Conservation (phyloP, 257 asterid genomes). For the Solanum sitiens region DNA sequence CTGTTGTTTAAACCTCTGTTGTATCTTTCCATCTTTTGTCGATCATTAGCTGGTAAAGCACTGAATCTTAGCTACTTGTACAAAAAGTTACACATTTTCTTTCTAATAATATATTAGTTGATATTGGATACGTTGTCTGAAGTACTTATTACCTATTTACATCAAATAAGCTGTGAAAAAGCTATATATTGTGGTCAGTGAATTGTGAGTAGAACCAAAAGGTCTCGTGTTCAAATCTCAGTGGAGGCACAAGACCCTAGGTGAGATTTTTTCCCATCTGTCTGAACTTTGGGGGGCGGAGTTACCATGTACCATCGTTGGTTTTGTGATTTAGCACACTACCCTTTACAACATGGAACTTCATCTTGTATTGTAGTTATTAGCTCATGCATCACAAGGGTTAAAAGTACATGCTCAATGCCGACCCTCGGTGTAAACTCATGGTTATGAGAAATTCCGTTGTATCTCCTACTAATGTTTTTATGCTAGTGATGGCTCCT, state of each 20-base stretch:
- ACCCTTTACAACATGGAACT: neutral
- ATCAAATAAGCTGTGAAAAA: neutral
- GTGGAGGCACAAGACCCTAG: neutral
- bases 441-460: neutral
- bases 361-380: neutral
- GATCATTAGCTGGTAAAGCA: neutral
- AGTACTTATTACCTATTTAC: neutral
- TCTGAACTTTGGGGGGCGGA: neutral
- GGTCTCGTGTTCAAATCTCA: neutral
- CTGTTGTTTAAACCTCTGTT: neutral
- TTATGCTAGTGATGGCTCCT: neutral
- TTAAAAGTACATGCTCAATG: neutral
- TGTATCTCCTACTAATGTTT: neutral
- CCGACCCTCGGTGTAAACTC: neutral
- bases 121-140: neutral
- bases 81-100: neutral
- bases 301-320: neutral
- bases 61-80: neutral
- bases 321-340: neutral
- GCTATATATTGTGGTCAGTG: neutral
- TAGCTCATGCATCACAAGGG: neutral
- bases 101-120: neutral
- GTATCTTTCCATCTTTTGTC: neutral
- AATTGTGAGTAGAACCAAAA: neutral
- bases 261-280: neutral